These are phyloP conservation scores for Phytophthora ohioensis DNA, from an alignment of 352 stramenopile species.

Conservation along the genomic window DNA sequence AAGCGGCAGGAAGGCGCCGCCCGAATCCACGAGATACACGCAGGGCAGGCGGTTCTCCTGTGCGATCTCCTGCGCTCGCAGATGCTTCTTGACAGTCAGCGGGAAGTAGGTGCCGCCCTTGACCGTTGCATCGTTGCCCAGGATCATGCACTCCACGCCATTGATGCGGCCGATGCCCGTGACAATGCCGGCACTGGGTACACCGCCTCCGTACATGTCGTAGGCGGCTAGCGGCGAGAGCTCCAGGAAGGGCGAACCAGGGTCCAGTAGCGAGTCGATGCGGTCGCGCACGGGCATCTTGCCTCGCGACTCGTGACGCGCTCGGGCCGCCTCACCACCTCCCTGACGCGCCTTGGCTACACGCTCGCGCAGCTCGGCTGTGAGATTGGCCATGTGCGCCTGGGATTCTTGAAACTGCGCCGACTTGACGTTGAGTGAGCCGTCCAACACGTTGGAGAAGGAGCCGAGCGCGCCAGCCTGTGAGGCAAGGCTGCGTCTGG, in stretches of 20 bases:
- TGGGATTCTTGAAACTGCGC: slow-evolving; percentile 64
- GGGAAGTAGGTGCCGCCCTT: slow-evolving; percentile 99
- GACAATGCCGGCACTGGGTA: slow-evolving; percentile 90
- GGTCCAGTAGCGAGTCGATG: slow-evolving; percentile 95
- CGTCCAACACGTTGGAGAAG: slow-evolving; percentile 69
- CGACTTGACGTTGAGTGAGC: slow-evolving; percentile 69
- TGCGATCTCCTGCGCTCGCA: slow-evolving; percentile 96
- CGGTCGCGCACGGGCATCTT: slow-evolving; percentile 93
- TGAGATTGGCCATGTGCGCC: slow-evolving; percentile 67
- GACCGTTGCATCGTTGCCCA: slow-evolving; percentile 99
- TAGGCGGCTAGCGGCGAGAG: slow-evolving; percentile 91
- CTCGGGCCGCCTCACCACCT: slow-evolving; percentile 69
- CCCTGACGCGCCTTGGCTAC: slow-evolving; percentile 62
- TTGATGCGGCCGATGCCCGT: slow-evolving; percentile 90
- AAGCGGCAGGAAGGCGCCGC: slow-evolving; percentile 95
- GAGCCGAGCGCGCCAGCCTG: slow-evolving; percentile 46
- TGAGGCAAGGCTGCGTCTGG: slow-evolving; percentile 43
- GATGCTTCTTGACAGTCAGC: slow-evolving; percentile 98
- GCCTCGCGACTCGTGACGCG: slow-evolving; percentile 75
- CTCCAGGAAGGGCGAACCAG: slow-evolving; percentile 96
- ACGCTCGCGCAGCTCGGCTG: slow-evolving; percentile 50
- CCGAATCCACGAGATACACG: slow-evolving; percentile 97
- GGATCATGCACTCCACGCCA: slow-evolving; percentile 95
- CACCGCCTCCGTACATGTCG: slow-evolving; percentile 85
- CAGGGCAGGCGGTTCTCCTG: slow-evolving; percentile 96